Evolutionary conservation across 176 grass and related monocot species (phyloP), one percentile per base, ranked within the genome.

Genomic region (Echinochloa phyllopogon): DNA sequence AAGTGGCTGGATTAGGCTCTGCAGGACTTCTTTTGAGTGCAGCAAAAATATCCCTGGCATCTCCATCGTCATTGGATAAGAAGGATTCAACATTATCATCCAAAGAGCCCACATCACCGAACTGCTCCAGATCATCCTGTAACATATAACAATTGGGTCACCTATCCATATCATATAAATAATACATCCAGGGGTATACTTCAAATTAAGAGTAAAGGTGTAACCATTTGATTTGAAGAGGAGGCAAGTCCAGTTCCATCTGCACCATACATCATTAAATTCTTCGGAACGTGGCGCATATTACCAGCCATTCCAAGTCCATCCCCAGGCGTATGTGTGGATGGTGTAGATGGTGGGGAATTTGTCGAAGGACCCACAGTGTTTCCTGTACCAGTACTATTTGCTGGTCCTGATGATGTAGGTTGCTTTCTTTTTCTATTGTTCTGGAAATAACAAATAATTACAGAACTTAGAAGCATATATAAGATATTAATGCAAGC

Each of bases 191-290:
- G 12, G 4, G 38, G 39, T 39, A 58, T 55, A 82, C 62, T 55
- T 65, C 51, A 74, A 75, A 84, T 72, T 41, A 90, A 88, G 59
- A 77, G n/a, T 37, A 70, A 85, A 74, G 83, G 60, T 65, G 42
- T 86, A 74, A 98, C 97, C 90, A 99, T 95, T 88, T 99, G 97
- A 90, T 94, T 99, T 92, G 97, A 99, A 87, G 96, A 95, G 65
- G 97, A 92, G 74, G 91, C 90, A 8, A 99, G 94, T 81, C 97
- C 94, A 45, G 94, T 78, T 79, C 94, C 94, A 42, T 99, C 97
- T 3, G 84, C 69, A 72, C 97, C 94, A 84, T 96, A 99, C 84
- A 92, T 94, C 94, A 99, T 92, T 83, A 94, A 71, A 92, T 89
- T 89, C 84, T 96, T 98, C 0, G 89, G 68, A 83, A 91, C 81